These are phyloP conservation scores for Solanum peruvianum DNA, from an alignment of 257 asterid genomes.

Conservation along the genomic window DNA sequence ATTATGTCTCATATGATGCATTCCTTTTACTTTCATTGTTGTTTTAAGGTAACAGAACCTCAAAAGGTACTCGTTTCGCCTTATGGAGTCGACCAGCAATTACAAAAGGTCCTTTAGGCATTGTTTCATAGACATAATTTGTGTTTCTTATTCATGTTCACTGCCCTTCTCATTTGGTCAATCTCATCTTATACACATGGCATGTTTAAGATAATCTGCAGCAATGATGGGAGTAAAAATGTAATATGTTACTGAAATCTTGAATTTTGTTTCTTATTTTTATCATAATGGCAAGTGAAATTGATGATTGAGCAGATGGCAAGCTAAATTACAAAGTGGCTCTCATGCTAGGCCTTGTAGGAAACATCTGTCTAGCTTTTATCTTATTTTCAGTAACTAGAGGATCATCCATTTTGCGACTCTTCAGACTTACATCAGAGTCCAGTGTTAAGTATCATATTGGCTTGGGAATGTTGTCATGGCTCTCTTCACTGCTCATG, in stretches of 20 bases:
- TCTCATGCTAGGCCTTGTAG: slow-evolving; percentile 42
- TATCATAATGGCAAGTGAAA: neutral
- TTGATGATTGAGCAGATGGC: slow-evolving; percentile 25
- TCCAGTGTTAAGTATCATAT: slow-evolving; percentile 66
- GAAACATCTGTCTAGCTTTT: slow-evolving; percentile 47
- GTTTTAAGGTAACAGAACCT: slow-evolving; percentile 2
- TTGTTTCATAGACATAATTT: slow-evolving; percentile 36
- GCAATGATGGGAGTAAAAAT: slow-evolving; percentile 19
- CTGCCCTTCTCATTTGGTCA: slow-evolving; percentile 50
- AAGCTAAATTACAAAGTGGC: slow-evolving; percentile 37
- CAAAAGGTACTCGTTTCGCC: neutral
- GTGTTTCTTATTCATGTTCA: slow-evolving; percentile 32
- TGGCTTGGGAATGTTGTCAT: slow-evolving; percentile 54
- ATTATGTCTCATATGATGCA: neutral
- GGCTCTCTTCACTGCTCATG: slow-evolving; percentile 41
- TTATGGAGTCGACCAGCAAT: slow-evolving; percentile 24
- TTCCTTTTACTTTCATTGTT: neutral
- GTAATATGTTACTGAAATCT: slow-evolving; percentile 10
- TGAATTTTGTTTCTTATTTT: neutral
- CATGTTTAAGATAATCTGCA: slow-evolving; percentile 24
- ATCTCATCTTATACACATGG: slow-evolving; percentile 25
- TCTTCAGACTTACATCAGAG: slow-evolving; percentile 56
- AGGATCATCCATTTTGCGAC: slow-evolving; percentile 51
- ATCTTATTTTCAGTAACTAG: slow-evolving; percentile 53
- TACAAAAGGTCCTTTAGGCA: slow-evolving; percentile 28